Percentiles rank a stretch among this genome's conserved stretches.
Evolutionary conservation across 352 stramenopile genomes (phyloP).

Genomic region (Labyrinthula sp.): DNA sequence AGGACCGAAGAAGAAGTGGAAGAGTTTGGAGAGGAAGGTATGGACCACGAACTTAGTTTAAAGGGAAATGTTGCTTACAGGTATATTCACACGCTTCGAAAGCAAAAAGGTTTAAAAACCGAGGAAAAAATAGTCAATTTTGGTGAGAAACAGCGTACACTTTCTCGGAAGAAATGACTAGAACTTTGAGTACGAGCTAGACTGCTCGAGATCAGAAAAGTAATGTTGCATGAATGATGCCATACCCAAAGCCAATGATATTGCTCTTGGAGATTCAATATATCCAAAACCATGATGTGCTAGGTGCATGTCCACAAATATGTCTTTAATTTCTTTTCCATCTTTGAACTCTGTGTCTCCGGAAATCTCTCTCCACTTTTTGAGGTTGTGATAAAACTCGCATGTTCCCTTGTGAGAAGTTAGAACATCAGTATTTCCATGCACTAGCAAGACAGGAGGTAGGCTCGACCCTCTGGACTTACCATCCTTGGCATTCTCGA

Average conservation of each 20-base stretch:
- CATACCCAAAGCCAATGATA: constrained; percentile 13
- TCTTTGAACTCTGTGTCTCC: no score
- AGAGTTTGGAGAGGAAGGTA: constrained; percentile 69
- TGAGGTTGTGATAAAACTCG: constrained; percentile 6
- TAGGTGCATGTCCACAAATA: constrained; percentile 16
- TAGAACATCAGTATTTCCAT: constrained; percentile 20
- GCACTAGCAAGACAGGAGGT: constrained; percentile 14
- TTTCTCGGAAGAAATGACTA: constrained; percentile 64
- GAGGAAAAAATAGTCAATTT: constrained; percentile 82
- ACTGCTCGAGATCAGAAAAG: background rate
- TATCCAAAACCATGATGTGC: constrained; percentile 23
- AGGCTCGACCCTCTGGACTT: no score
- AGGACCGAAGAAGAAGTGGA: constrained; percentile 79
- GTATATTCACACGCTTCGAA: constrained; percentile 74
- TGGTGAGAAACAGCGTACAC: constrained; percentile 81
- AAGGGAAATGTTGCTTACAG: constrained; percentile 64
- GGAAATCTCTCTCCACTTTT: constrained; percentile 6
- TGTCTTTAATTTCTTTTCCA: constrained; percentile 21
- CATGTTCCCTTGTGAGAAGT: constrained; percentile 16
- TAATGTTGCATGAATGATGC: constrained; percentile 16
- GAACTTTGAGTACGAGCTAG: constrained; percentile 13
- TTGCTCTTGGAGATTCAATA: constrained; percentile 7
- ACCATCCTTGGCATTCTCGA: no score
- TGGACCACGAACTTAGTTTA: constrained; percentile 50
- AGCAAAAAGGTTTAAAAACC: constrained; percentile 70